Conservation (phyloP, 2,329 filamentous ascomycete species). For the Ilyonectria mors-panacis region DNA sequence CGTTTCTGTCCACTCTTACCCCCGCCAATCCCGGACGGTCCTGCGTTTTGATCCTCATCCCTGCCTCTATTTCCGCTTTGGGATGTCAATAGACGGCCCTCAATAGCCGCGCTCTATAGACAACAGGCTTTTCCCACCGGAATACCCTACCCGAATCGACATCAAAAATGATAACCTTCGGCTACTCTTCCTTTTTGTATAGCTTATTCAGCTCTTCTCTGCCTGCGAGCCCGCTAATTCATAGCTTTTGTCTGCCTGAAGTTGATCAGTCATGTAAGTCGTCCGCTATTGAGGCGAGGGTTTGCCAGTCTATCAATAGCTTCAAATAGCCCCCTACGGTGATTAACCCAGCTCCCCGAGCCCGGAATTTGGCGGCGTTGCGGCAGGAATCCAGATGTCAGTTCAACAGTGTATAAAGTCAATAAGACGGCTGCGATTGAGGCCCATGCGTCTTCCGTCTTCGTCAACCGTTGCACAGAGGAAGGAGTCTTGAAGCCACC, state of each 20-base stretch:
- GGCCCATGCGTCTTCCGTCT: slow-evolving; percentile 37
- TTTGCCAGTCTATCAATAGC: slow-evolving; percentile 31
- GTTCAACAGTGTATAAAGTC: slow-evolving; percentile 30
- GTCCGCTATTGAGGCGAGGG: slow-evolving; percentile 19
- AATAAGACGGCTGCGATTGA: slow-evolving; percentile 22
- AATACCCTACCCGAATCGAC: not conserved
- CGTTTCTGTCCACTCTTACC: not conserved
- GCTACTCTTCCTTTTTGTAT: slow-evolving; percentile 11
- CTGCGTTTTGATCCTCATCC: not conserved
- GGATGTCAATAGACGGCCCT: slow-evolving; percentile 26
- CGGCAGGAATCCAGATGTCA: slow-evolving; percentile 4
- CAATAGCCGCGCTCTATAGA: slow-evolving; percentile 22
- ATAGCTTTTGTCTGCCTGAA: slow-evolving; percentile 23
- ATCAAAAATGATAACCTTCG: slow-evolving; percentile 12
- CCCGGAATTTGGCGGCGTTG: not conserved
- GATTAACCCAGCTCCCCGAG: not conserved
- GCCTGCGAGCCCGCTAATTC: slow-evolving; percentile 31
- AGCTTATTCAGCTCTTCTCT: slow-evolving; percentile 25
- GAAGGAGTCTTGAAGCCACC: slow-evolving; percentile 3
- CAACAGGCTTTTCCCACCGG: slow-evolving; percentile 8
- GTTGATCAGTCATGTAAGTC: slow-evolving; percentile 27
- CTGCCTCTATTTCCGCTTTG: slow-evolving; percentile 12
- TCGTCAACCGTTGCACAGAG: slow-evolving; percentile 34
- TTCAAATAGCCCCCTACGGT: not conserved
- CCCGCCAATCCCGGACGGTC: not conserved